Base-by-base conservation (phyloP, 2,329 filamentous ascomycete genomes). In the Bipolaris gigantea region DNA sequence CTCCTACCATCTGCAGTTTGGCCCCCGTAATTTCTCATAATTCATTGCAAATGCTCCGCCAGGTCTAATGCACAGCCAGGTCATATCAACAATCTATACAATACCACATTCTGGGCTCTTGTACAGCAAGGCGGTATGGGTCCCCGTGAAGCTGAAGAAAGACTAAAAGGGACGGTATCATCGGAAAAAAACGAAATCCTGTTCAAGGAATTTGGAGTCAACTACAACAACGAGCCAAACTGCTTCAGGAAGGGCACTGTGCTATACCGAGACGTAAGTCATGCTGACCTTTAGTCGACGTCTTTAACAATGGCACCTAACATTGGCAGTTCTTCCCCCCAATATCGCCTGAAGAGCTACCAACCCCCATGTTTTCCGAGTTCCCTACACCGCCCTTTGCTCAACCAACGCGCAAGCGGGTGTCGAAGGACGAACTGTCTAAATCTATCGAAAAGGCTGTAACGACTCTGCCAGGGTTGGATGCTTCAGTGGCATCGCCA, bases 1-100 rank as follows among this genome's bases (percentile, higher is more conserved):
- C 25, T 23, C 9, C 25, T 19, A 6, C 38, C n/a, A 4, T 38
- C 13, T 38, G 23, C 35, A 10, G 11, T 43, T 23, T 23, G 39
- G 15, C 32, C 27, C 48, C 41, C 27, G 48, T 33, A 32, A 38
- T 48, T n/a, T 52, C 32, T n/a, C 19, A 30, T 7, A 23, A 23
- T 46, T 34, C n/a, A n/a, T 4, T 41, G 13, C 35, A 36, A 23
- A 27, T 34, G 32, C 15, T 23, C 10, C 16, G 32, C 9, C 33
- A 18, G 10, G 18, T 42, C 39, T 49, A 46, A 50, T 38, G 27
- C 9, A 44, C 35, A 11, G 39, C 64, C 55, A 93, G 90, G 90
- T 62, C 94, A 99, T 72, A 96, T 99, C 66, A 99, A 99, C 75
- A 99, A 99, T 69, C 83, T 99, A 4, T 99, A 97, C 76, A 99